Evolutionary conservation across 208 protist species (phyloP).

Genomic region (Leishmania tarentolae): DNA sequence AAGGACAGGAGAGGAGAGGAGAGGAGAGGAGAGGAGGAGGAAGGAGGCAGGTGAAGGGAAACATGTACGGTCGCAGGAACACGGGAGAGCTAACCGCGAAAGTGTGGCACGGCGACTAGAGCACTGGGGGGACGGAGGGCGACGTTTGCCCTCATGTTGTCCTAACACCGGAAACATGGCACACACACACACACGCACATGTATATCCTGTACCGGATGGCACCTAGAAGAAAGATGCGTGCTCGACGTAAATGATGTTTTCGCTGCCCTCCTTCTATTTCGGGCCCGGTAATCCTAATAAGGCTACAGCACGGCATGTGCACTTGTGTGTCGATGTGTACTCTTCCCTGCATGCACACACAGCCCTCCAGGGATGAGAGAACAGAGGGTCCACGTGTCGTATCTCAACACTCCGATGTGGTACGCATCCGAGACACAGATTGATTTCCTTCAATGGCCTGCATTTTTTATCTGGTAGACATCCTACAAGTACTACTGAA

Average conservation of each 20-base stretch:
- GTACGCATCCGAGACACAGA: neutral
- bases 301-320: neutral
- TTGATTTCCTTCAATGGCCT: neutral
- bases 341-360: neutral
- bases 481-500: conserved; percentile 11
- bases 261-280: neutral
- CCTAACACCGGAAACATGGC: neutral
- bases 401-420: neutral
- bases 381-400: neutral
- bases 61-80: neutral
- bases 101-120: neutral
- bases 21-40: too few relatives aligned
- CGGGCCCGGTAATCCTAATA: neutral
- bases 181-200: conserved; percentile 5
- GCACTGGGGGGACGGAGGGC: neutral
- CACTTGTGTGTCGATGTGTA: neutral
- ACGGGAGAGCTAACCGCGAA: neutral
- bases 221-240: neutral
- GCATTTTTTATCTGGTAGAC: neutral
- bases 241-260: neutral
- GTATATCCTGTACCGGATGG: neutral
- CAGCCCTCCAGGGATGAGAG: neutral
- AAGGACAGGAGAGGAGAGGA: neutral
- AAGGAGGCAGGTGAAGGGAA: neutral
- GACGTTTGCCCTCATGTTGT: neutral